Conservation (phyloP, 176 grass and related monocot species). For the Aegilops sharonensis region DNA sequence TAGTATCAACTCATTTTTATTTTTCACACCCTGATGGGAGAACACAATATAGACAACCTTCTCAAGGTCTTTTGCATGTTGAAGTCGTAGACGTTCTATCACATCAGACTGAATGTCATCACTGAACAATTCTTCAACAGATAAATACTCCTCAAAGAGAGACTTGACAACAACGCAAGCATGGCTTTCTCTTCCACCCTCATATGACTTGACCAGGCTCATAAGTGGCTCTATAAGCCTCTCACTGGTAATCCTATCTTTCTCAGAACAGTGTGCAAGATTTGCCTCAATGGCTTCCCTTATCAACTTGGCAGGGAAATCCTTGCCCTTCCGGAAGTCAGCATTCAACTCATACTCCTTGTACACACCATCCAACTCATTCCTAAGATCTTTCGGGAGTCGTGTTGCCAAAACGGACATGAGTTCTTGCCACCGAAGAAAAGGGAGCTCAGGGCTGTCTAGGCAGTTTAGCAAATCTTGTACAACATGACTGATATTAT, state of each 20-base stretch:
- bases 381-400: slow-evolving; percentile 87
- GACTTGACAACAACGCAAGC: slow-evolving; percentile 84
- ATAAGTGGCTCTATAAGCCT: slow-evolving; percentile 91
- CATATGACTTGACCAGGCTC: slow-evolving; percentile 91
- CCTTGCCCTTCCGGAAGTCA: slow-evolving; percentile 58
- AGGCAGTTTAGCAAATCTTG: slow-evolving; percentile 88
- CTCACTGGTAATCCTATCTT: slow-evolving; percentile 79
- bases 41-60: slow-evolving; percentile 86
- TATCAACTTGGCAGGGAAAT: slow-evolving; percentile 93
- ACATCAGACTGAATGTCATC: slow-evolving; percentile 98
- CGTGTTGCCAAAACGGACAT: slow-evolving; percentile 99
- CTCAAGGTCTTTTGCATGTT: slow-evolving; percentile 93
- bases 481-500: slow-evolving; percentile 79
- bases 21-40: slow-evolving; percentile 95
- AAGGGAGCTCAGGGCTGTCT: slow-evolving; percentile 96
- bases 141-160: slow-evolving; percentile 95
- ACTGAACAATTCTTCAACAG: slow-evolving; percentile 93
- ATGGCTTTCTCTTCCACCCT: slow-evolving; percentile 98
- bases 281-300: slow-evolving; percentile 83
- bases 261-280: slow-evolving; percentile 77
- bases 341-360: slow-evolving; percentile 80
- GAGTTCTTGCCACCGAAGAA: slow-evolving; percentile 96
- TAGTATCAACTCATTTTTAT: slow-evolving; percentile 89
- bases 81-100: slow-evolving; percentile 91
- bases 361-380: slow-evolving; percentile 90